Evolutionary conservation across 352 stramenopile genomes (phyloP).

Genomic region (Phytophthora meadii): DNA sequence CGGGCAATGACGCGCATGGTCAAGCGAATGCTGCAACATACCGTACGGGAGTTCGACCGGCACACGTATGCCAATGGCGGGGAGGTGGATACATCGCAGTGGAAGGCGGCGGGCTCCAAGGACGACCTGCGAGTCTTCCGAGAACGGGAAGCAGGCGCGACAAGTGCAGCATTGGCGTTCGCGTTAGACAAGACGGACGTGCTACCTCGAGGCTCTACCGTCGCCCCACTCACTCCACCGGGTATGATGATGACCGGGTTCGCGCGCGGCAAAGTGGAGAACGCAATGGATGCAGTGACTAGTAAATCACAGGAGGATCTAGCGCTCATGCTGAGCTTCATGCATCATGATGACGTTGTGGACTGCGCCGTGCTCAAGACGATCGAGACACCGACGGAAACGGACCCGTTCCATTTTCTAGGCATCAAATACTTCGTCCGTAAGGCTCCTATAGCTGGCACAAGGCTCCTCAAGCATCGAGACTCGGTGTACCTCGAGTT

Average conservation of each 20-base stretch:
- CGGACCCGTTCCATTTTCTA: constrained; percentile 47
- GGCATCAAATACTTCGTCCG: constrained; percentile 35
- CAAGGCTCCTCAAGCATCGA: constrained; percentile 19
- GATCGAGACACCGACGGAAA: constrained; percentile 27
- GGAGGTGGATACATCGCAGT: constrained; percentile 36
- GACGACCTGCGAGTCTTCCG: constrained; percentile 29
- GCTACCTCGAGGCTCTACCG: constrained; percentile 5
- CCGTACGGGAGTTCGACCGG: constrained; percentile 41
- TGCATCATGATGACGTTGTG: constrained; percentile 30
- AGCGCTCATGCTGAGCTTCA: constrained; percentile 33
- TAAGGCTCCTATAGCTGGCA: constrained; percentile 3
- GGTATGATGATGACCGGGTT: constrained; percentile 44
- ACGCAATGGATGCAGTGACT: constrained; percentile 43
- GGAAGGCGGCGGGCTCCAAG: constrained; percentile 35
- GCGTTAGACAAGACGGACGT: constrained; percentile 18
- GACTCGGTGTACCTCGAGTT: constrained; percentile 43
- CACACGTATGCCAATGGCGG: constrained; percentile 28
- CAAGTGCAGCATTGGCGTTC: constrained; percentile 13
- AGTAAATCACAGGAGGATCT: constrained; percentile 48
- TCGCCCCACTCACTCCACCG: constrained; percentile 9
- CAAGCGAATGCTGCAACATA: constrained; percentile 38
- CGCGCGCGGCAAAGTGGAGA: constrained; percentile 49
- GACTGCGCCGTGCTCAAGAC: constrained; percentile 34
- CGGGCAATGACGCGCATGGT: constrained; percentile 24
- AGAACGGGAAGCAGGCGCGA: constrained; percentile 24